phyloP scores from a whole-genome alignment of 179 eudicot species.

The Nepenthes alata region DNA sequence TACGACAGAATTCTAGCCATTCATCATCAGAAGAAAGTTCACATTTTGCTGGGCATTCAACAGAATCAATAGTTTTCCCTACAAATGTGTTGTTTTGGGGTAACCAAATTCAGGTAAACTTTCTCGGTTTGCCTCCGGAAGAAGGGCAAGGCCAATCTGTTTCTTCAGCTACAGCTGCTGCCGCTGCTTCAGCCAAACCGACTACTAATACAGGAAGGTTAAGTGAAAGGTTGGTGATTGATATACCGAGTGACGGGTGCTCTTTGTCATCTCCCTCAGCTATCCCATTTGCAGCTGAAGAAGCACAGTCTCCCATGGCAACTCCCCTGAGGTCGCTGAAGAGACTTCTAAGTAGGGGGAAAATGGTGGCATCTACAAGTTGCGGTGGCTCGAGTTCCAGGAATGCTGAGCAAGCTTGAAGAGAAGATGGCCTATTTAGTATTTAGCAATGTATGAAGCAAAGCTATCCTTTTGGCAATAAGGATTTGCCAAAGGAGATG shows the following conservation, averaged over 20 bases:
- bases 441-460: too few relatives aligned
- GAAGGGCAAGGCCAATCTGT: background rate
- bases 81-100: constrained; percentile 21
- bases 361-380: constrained; percentile 34
- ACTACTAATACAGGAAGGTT: background rate
- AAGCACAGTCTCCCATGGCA: constrained; percentile 26
- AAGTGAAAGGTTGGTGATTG: background rate
- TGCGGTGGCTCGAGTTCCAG: constrained; percentile 13
- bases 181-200: background rate
- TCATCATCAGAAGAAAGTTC: constrained; percentile 3
- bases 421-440: background rate
- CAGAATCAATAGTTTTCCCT: constrained; percentile 30
- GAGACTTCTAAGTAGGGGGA: constrained; percentile 52
- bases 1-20: background rate
- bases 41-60: constrained; percentile 8
- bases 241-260: constrained; percentile 14
- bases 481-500: too few relatives aligned
- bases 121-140: background rate
- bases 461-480: too few relatives aligned
- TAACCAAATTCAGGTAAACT: constrained; percentile 8
- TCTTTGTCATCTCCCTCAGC: constrained; percentile 6
- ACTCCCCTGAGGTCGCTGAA: constrained; percentile 45
- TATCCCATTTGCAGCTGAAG: constrained; percentile 16
- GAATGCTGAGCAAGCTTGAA: constrained; percentile 10
- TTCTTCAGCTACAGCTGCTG: background rate